Evolutionary conservation across 176 grass and related monocot genomes (phyloP).

Genomic region (Phyllostachys edulis): DNA sequence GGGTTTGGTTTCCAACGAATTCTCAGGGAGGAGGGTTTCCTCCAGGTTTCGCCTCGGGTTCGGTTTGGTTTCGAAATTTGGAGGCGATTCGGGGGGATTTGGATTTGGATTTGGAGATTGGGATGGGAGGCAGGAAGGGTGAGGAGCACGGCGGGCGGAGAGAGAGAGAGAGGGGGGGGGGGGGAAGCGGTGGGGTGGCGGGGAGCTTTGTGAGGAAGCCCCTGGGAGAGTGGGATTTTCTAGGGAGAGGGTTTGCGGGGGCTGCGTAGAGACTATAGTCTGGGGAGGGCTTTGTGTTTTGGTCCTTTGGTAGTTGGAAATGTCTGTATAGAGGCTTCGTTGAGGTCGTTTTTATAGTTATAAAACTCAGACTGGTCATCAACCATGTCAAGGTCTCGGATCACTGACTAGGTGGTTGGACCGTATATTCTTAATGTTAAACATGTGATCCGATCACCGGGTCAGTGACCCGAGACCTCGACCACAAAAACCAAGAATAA

Average conservation of each 20-base stretch:
- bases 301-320: background rate
- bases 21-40: background rate
- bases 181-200: background rate
- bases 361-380: no score
- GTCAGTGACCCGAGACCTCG: no score
- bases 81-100: constrained; percentile 5
- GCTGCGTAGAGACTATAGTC: background rate
- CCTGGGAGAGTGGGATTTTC: background rate
- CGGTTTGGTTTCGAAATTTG: constrained; percentile 11
- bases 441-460: no score
- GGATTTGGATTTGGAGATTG: constrained; percentile 4
- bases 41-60: background rate
- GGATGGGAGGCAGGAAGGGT: background rate
- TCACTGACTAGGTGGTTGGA: no score
- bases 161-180: background rate
- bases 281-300: background rate
- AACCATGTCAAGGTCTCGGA: no score
- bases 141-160: constrained; percentile 25
- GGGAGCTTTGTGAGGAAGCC: background rate
- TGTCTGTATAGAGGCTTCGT: background rate
- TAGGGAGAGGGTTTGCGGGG: background rate
- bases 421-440: no score
- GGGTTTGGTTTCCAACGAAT: constrained; percentile 10
- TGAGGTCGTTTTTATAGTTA: no score
- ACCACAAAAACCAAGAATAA: no score